A percentile compares a stretch with the other conserved stretches of the same genome.
phyloP scores from a whole-genome alignment of 257 asterid species.

The Oldenlandia corymbosa region DNA sequence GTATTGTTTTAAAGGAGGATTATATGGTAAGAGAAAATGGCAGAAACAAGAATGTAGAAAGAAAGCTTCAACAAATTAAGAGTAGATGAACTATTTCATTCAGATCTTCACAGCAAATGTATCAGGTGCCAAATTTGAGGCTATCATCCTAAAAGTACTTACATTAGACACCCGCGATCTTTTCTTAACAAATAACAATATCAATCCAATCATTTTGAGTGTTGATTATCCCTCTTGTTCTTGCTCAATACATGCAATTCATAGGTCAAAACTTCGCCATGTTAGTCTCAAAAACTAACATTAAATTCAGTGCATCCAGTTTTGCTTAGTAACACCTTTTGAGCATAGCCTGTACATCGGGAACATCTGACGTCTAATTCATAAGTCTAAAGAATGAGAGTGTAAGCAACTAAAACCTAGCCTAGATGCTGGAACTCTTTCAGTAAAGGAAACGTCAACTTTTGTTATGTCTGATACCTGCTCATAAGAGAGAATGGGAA shows the following conservation, averaged over 20 bases:
- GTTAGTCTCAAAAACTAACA: not conserved
- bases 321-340: not conserved
- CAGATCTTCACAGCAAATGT: too few relatives aligned
- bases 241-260: not conserved
- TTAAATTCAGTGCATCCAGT: not conserved
- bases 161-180: not conserved
- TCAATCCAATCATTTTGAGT: too few relatives aligned
- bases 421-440: conserved; percentile 8
- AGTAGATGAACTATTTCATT: too few relatives aligned
- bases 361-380: not conserved
- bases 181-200: not conserved
- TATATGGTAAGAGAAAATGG: too few relatives aligned
- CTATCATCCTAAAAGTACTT: too few relatives aligned
- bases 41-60: too few relatives aligned
- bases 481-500: not conserved
- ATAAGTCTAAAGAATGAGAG: not conserved
- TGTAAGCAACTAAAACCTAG: not conserved
- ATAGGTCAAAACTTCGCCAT: not conserved
- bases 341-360: not conserved
- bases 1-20: conserved; percentile 32
- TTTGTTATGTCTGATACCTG: conserved; percentile 4
- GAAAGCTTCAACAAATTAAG: conserved; percentile 14
- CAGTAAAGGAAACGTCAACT: not conserved
- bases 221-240: not conserved
- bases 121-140: too few relatives aligned